Evolutionary conservation across 768 basidiomycete species (phyloP), one percentile per base, ranked within the genome.

Genomic region (Phylloporus scabripes): DNA sequence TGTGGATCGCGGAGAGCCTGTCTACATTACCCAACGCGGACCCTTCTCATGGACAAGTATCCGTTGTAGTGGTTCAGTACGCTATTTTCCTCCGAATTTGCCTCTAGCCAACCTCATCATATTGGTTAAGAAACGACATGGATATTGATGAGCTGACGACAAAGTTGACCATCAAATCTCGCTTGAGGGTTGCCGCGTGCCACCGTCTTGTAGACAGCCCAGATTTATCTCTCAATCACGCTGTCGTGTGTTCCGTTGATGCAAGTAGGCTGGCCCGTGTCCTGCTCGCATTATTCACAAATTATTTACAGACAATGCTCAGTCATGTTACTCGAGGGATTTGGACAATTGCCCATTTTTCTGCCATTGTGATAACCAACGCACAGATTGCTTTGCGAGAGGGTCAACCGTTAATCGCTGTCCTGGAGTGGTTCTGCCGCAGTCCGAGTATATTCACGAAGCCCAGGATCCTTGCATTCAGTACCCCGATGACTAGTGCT

Each of bases 401-500:
- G 28, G 66, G 71, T 42, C 68, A 68, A 8, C 69, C 72, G 9
- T 64, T 78, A 40, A 60, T 71, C 23, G 72, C 71, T 51, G 53
- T 79, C 39, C 74, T 79, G 70, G 63, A 65, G 32, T 70, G 76
- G 48, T 75, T 74, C 53, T 77, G 75, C 60, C 66, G 63, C 43
- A 51, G 64, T 29, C 63, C 71, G 8, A 66, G 69, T 49, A 51
- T 60, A 21, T 50, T 64, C 38, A 61, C 58, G 11, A 70, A 68
- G 26, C 79, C 80, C 17, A 72, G 71, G 28, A 59, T 81, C 24
- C 67, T 80, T 50, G 73, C 71, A 10, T 50, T 78, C 39, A 65
- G 65, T 38, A 55, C 60, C 17, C 58, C 63, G 21, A 56, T 58
- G 42, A 52, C 45, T 11, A 54, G 58, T 31, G 24, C 65, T 40